Evolutionary conservation across 1,139 yeast genomes (phyloP), one percentile per base, ranked within the genome.

Genomic region (Hanseniaspora sp.): DNA sequence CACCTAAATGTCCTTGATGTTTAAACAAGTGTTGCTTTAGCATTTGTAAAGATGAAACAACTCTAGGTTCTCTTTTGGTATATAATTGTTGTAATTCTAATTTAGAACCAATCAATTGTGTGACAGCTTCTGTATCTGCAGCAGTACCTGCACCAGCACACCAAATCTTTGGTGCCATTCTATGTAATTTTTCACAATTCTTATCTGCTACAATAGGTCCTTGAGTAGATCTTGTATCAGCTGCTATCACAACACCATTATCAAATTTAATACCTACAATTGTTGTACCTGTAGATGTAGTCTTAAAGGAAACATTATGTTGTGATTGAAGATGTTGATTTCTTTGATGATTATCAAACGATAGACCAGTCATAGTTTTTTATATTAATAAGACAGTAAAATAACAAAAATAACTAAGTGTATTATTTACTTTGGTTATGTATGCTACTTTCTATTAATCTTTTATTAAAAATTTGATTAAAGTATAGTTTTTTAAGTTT

Each of bases 81-180:
- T 84, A 80, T 69, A 88, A 74, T 18, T 94, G 75, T 69, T 90
- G 98, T 60, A 92, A 74, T 69, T 92, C 98, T 61, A 92, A 74
- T 68, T 90, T 90, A 51, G 95, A 86, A 34, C 90, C 81, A 63
- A 88, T 88, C 66, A 92, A 76, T 69, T 87, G 95, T 7, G 98
- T 92, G 7, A 94, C 95, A 0, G 97, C 96, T 68, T 92, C 97
- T 11, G 96, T 92, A 68, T 92, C 98, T n/a, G 98, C 98, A 46
- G 98, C 98, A 18, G 98, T 92, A 69, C 98, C 98, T 4, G 98
- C 98, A 63, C 98, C 98, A 55, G 96, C 96, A 79, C 97, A 92
- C 98, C 98, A 92, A 65, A 92, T 92, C 66, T 78, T 79, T 12
- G 98, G 96, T 2, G 96, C 79, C 62, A 92, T 78, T 63, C 95